A percentile compares a stretch with the other conserved stretches of the same genome.
phyloP scores from a whole-genome alignment of 352 stramenopile species.

The Phytophthora tubulina region DNA sequence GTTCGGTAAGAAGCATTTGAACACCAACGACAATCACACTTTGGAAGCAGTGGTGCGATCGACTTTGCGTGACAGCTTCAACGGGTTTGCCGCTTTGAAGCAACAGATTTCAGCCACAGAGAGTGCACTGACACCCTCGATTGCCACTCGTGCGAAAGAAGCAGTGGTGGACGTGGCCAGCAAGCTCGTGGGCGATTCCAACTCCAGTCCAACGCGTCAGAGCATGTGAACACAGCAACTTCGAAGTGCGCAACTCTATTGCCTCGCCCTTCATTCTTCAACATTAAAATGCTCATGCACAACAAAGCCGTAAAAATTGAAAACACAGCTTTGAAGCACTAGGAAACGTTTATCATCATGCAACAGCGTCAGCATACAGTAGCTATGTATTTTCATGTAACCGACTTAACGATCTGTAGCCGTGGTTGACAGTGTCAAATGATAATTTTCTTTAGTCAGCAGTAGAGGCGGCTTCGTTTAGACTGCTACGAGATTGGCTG shows the following conservation, averaged over 20 bases:
- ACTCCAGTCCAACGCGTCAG: slow-evolving; percentile 5
- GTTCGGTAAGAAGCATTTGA: slow-evolving; percentile 15
- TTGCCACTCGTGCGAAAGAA: slow-evolving; percentile 31
- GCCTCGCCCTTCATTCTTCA: too few relatives aligned
- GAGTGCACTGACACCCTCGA: slow-evolving; percentile 30
- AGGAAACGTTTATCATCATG: too few relatives aligned
- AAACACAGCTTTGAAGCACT: too few relatives aligned
- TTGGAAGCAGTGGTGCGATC: slow-evolving; percentile 35
- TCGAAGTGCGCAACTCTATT: neutral
- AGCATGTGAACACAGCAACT: slow-evolving; percentile 12
- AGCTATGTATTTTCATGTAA: too few relatives aligned
- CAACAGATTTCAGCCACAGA: slow-evolving; percentile 38
- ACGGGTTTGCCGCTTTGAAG: slow-evolving; percentile 35
- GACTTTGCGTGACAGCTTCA: slow-evolving; percentile 39
- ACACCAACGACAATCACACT: slow-evolving; percentile 4
- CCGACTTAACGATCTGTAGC: too few relatives aligned
- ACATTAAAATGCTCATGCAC: too few relatives aligned
- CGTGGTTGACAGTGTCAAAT: too few relatives aligned
- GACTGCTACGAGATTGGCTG: too few relatives aligned
- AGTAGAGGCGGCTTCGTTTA: too few relatives aligned
- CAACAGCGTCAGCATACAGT: too few relatives aligned
- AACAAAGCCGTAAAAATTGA: too few relatives aligned
- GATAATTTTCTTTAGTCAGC: too few relatives aligned
- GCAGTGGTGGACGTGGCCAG: slow-evolving; percentile 26
- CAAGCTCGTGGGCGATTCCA: slow-evolving; percentile 29